Evolutionary conservation across 768 basidiomycete genomes (phyloP), one percentile per base, ranked within the genome.

Genomic region (Pholiota microspora): DNA sequence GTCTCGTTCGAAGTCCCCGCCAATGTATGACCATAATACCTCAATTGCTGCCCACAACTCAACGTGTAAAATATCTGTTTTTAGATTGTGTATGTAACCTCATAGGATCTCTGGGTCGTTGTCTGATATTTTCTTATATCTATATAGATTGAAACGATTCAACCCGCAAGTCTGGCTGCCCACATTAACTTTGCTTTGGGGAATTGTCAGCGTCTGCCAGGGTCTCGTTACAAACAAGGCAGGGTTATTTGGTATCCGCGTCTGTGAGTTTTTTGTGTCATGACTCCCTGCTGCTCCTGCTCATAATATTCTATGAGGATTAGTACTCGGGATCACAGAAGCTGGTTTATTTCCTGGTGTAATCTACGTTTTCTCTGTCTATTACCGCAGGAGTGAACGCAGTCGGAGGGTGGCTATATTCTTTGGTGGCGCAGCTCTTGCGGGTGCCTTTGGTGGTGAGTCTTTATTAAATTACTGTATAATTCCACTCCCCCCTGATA

Each of bases 131-230:
- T 48, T 40, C 35, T 42, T 2, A 51, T 46, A n/a, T 16, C 28
- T 34, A 13, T 13, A 46, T 58, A 82, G 81, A 45, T 67, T 86
- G 54, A 86, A 85, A 62, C 76, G 78, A 10, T 80, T 83, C 49
- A 67, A 83, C 54, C 85, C 83, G n/a, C 77, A 74, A 62, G 34
- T 81, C 16, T 85, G 84, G 85, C 69, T 86, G 1, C 83, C 84
- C 2, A 74, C 76, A 2, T 66, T 86, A n/a, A 85, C 82, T 9
- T 66, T 86, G 6, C 55, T 70, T 1, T 85, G 84, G 85, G 84
- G 83, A 8, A 72, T 82, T 9, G 78, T 76, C 21, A 79, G 79
- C 48, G 67, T 82, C 32, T 70, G 70, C 49, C 83, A 84, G 65
- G 83, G 82, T 7, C 69, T 88, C 9, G 72, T 86, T 40, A 77